Evolutionary conservation across 2,329 filamentous ascomycete species (phyloP), one percentile per base, ranked within the genome.

Genomic region (Fusarium heterosporum): DNA sequence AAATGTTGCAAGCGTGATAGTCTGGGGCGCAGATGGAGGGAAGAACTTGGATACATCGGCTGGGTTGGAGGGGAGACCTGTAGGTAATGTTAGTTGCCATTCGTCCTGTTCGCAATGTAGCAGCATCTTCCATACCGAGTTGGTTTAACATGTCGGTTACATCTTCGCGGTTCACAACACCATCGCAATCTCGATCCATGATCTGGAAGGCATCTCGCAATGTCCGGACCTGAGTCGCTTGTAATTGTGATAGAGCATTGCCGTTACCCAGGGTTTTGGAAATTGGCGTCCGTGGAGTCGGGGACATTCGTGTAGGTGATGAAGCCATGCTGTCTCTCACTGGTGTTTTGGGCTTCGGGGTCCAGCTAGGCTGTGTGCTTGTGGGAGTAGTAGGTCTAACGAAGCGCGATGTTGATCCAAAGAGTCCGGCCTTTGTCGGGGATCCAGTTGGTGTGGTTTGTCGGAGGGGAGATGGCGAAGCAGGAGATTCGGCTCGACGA

Each of bases 141-240:
- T 97, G 93, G 60, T 86, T 88, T 30, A 99, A 85, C 86, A 97
- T 97, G 72, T 96, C 92, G 16, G 88, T 88, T 7, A 99, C 89
- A 76, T 97, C 93, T 22, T 95, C 91, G 60, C 91, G 86, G 69
- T 90, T 91, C 63, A 99, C 90, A 49, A 87, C 83, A 17, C 95
- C 94, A 74, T 96, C 93, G 73, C 93, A 94, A 78, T 96, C 90
- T 61, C 93, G 87, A 78, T 98, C 96, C 45, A 99, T 84, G 60
- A 97, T 93, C 78, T 96, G 93, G 78, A 98, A 99, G 0, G 91
- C 93, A 76, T 98, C 95, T 62, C 96, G 88, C 79, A 99, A 87
- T 72, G 93, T 92, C 73, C 94, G 89, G 34, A 97, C 88, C 72
- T 97, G 93, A 4, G 92, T 84, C 4, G 93, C 89, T 36, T 95